phyloP scores from a whole-genome alignment of 1,139 yeast genomes.

The Tardiomyces digboiensis region DNA sequence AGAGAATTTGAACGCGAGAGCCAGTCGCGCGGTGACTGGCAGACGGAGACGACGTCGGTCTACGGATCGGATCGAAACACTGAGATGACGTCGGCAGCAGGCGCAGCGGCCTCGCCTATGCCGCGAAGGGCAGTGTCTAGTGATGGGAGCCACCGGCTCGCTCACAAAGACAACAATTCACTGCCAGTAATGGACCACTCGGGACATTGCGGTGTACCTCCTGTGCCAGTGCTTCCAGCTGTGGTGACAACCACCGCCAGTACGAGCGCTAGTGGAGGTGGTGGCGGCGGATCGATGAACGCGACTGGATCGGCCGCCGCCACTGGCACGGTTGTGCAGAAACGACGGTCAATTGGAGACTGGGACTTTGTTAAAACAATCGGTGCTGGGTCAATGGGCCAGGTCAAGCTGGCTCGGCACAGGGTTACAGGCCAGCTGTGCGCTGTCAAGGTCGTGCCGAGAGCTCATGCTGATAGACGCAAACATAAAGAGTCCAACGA shows the following conservation, averaged over 20 bases:
- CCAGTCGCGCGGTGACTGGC: too few relatives aligned
- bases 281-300: background rate
- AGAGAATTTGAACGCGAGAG: too few relatives aligned
- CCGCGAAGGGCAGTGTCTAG: background rate
- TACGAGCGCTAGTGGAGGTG: background rate
- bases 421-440: constrained; percentile 73
- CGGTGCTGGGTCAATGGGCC: constrained; percentile 99
- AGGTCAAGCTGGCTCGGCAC: constrained; percentile 89
- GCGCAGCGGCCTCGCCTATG: background rate
- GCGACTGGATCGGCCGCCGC: background rate
- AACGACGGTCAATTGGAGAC: constrained; percentile 87
- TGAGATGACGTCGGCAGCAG: background rate
- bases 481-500: constrained; percentile 79
- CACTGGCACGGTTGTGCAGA: too few relatives aligned
- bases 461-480: constrained; percentile 62
- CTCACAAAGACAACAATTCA: too few relatives aligned
- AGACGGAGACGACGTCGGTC: too few relatives aligned
- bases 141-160: background rate
- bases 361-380: constrained; percentile 95
- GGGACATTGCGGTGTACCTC: too few relatives aligned
- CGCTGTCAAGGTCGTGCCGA: constrained; percentile 42
- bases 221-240: too few relatives aligned
- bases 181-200: too few relatives aligned
- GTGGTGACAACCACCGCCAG: too few relatives aligned
- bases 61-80: too few relatives aligned